Conservation (phyloP, 768 basidiomycete species). For the Leccinum rimulosum region DNA sequence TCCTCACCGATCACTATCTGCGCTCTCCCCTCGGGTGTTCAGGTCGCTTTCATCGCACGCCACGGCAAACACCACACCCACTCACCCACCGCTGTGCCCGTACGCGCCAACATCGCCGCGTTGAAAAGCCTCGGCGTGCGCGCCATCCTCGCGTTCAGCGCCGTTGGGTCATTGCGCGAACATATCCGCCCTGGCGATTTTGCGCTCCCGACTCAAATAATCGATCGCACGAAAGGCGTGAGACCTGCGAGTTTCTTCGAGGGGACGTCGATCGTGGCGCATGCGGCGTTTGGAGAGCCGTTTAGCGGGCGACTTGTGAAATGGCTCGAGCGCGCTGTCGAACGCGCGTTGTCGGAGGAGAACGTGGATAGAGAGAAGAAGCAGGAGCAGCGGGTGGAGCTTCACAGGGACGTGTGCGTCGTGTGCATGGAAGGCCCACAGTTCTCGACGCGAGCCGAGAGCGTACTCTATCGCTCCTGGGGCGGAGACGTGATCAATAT, state of each 20-base stretch:
- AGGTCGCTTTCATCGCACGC: constrained; percentile 87
- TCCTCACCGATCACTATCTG: constrained; percentile 92
- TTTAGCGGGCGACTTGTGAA: constrained; percentile 63
- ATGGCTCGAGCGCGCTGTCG: constrained; percentile 67
- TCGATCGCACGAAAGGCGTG: constrained; percentile 94
- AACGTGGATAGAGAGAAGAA: constrained; percentile 29
- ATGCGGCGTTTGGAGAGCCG: constrained; percentile 93
- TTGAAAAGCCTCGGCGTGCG: constrained; percentile 89
- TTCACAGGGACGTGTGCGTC: constrained; percentile 82
- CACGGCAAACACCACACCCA: constrained; percentile 84
- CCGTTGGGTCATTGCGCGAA: constrained; percentile 92
- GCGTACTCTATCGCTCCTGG: constrained; percentile 88
- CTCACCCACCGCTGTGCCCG: constrained; percentile 76
- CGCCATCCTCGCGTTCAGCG: constrained; percentile 90
- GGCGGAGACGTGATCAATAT: constrained; percentile 96
- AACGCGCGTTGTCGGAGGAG: constrained; percentile 49
- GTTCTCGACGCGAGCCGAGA: constrained; percentile 98
- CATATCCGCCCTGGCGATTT: constrained; percentile 91
- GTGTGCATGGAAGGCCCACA: constrained; percentile 98
- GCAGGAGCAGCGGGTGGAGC: constrained; percentile 51
- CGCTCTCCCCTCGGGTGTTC: constrained; percentile 74
- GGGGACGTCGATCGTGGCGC: constrained; percentile 77
- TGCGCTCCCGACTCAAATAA: constrained; percentile 85
- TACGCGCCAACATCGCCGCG: constrained; percentile 92
- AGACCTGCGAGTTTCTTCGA: constrained; percentile 90